Conservation (phyloP, 805 yeast species). For the Danielozyma ontarioensis region DNA sequence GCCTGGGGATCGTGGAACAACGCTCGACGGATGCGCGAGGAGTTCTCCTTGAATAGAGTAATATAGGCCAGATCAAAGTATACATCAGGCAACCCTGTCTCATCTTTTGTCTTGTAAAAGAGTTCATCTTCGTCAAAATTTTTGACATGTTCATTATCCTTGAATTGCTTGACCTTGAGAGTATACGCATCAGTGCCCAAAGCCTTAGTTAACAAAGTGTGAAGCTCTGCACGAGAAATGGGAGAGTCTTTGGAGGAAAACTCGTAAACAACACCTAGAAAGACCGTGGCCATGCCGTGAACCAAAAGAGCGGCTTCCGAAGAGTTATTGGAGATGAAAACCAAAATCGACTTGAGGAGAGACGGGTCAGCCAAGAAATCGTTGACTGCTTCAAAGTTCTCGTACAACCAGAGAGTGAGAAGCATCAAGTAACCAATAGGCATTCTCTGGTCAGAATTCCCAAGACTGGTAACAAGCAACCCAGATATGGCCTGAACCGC, state of each 20-base stretch:
- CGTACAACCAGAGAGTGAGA: constrained; percentile 71
- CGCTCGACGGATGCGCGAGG: constrained; percentile 60
- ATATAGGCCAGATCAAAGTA: constrained; percentile 66
- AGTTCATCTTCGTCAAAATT: constrained; percentile 47
- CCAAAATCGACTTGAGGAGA: constrained; percentile 59
- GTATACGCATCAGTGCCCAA: constrained; percentile 79
- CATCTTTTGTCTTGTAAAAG: constrained; percentile 55
- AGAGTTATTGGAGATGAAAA: constrained; percentile 48
- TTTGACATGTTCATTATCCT: constrained; percentile 51
- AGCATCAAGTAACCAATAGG: constrained; percentile 75
- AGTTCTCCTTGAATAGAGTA: constrained; percentile 62
- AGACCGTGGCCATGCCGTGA: constrained; percentile 66
- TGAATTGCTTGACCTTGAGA: constrained; percentile 66
- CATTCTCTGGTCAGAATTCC: constrained; percentile 63
- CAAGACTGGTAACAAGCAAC: constrained; percentile 59
- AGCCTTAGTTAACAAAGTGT: constrained; percentile 58
- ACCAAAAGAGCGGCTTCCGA: constrained; percentile 49
- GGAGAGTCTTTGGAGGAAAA: constrained; percentile 64
- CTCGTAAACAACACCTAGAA: constrained; percentile 77
- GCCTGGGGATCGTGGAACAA: constrained; percentile 67
- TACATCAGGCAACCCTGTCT: constrained; percentile 83
- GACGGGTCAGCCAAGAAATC: constrained; percentile 69
- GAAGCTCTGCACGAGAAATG: constrained; percentile 53
- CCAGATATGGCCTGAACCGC: constrained; percentile 77
- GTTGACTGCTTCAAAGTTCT: constrained; percentile 67